Conservation (phyloP, 2,329 filamentous ascomycete genomes). For the Penicillium thymicola region DNA sequence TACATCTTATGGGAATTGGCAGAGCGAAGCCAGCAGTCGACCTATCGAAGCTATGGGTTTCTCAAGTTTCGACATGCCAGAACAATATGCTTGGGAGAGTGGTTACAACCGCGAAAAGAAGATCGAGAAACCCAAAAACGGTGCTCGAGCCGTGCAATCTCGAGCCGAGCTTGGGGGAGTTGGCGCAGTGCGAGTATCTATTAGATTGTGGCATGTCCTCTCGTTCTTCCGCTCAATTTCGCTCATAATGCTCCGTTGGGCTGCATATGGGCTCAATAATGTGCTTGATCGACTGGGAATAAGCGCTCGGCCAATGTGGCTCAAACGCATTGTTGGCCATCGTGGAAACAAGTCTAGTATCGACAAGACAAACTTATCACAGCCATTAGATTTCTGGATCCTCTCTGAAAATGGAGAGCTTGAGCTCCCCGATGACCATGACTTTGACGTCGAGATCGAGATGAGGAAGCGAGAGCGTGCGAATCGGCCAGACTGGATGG, state of each 20-base stretch:
- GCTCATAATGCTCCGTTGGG: constrained; percentile 59
- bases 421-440: constrained; percentile 57
- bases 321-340: constrained; percentile 43
- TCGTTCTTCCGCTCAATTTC: constrained; percentile 73
- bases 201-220: constrained; percentile 71
- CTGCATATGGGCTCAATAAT: constrained; percentile 54
- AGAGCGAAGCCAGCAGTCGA: constrained; percentile 13
- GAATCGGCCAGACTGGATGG: constrained; percentile 40
- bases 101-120: constrained; percentile 48
- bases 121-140: constrained; percentile 39
- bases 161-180: constrained; percentile 58
- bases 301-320: constrained; percentile 60
- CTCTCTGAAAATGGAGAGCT: constrained; percentile 53
- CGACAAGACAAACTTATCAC: constrained; percentile 13
- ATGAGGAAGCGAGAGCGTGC: constrained; percentile 61
- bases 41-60: constrained; percentile 33
- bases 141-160: constrained; percentile 35
- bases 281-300: constrained; percentile 60
- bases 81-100: constrained; percentile 41
- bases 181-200: constrained; percentile 73
- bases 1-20: constrained; percentile 16
- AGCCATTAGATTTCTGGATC: constrained; percentile 53
- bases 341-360: constrained; percentile 18
- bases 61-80: constrained; percentile 35
- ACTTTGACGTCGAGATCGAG: constrained; percentile 78